phyloP scores from a whole-genome alignment of 441 rosid species.

The Sinapis alba region DNA sequence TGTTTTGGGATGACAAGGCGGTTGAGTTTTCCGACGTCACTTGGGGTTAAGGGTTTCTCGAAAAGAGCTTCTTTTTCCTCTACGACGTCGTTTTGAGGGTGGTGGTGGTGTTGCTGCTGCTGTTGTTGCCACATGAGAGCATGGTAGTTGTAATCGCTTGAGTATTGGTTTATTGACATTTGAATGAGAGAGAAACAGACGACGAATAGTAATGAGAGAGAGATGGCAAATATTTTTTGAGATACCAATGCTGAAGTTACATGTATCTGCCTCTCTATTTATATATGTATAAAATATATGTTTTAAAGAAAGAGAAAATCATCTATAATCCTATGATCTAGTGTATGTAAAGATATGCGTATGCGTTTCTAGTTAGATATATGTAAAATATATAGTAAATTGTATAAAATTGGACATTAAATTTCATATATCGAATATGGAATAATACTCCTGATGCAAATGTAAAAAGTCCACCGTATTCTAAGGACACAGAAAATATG shows the following conservation, averaged over 20 bases:
- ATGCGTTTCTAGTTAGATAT: slow-evolving; percentile 7
- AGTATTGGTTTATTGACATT: slow-evolving; percentile 70
- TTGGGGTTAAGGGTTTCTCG: slow-evolving; percentile 87
- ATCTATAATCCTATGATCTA: not conserved
- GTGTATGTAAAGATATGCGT: not conserved
- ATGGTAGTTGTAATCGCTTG: slow-evolving; percentile 50
- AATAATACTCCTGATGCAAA: slow-evolving; percentile 16
- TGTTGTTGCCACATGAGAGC: slow-evolving; percentile 50
- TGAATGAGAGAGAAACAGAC: slow-evolving; percentile 28
- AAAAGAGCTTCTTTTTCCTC: slow-evolving; percentile 64
- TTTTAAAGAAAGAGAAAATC: slow-evolving; percentile 29
- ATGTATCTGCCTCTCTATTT: slow-evolving; percentile 31
- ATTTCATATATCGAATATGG: slow-evolving; percentile 2
- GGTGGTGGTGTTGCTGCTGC: slow-evolving; percentile 40
- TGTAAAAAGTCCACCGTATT: slow-evolving; percentile 14
- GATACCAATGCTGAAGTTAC: slow-evolving; percentile 37
- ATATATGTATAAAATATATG: not conserved
- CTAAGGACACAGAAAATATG: not conserved
- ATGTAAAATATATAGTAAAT: not conserved
- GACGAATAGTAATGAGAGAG: slow-evolving; percentile 5
- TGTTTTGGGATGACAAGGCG: slow-evolving; percentile 95
- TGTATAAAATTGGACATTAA: not conserved
- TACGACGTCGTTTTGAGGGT: slow-evolving; percentile 40
- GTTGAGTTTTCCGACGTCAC: slow-evolving; percentile 98
- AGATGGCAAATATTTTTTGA: slow-evolving; percentile 24